phyloP scores from a whole-genome alignment of 2,329 filamentous ascomycete genomes.

The Sporothrix euskadiensis region DNA sequence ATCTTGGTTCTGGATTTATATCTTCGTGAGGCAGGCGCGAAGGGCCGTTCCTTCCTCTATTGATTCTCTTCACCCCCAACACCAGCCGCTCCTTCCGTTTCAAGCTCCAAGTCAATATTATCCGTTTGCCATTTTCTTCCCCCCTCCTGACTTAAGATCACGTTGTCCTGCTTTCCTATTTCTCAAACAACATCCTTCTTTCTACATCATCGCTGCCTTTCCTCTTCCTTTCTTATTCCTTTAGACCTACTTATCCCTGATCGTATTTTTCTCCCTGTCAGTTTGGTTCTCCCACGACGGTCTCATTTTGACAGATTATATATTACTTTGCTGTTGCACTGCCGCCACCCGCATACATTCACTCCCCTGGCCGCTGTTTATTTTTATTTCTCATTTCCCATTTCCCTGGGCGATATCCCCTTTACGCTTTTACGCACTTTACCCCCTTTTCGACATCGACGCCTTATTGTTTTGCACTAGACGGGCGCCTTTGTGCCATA shows the following conservation, averaged over 20 bases:
- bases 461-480: neutral
- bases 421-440: neutral
- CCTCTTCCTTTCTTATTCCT: neutral
- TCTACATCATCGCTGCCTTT: neutral
- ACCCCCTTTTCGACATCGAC: too few species aligned
- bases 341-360: slow-evolving; percentile 18
- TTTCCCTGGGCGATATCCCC: neutral
- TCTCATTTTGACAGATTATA: slow-evolving; percentile 20
- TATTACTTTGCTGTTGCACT: slow-evolving; percentile 18
- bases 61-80: neutral
- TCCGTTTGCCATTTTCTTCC: slow-evolving; percentile 4
- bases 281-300: neutral
- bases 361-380: neutral
- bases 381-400: neutral
- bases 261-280: neutral
- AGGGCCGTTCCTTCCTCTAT: slow-evolving; percentile 16
- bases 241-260: neutral
- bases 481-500: neutral
- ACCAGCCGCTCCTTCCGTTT: neutral
- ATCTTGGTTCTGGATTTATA: neutral
- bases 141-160: neutral
- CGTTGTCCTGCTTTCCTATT: neutral
- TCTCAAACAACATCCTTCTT: neutral
- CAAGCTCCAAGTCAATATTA: slow-evolving; percentile 7
- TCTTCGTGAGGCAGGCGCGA: slow-evolving; percentile 12